phyloP scores from a whole-genome alignment of 495 filamentous ascomycete species.

The Penicillium dipodomyicola region DNA sequence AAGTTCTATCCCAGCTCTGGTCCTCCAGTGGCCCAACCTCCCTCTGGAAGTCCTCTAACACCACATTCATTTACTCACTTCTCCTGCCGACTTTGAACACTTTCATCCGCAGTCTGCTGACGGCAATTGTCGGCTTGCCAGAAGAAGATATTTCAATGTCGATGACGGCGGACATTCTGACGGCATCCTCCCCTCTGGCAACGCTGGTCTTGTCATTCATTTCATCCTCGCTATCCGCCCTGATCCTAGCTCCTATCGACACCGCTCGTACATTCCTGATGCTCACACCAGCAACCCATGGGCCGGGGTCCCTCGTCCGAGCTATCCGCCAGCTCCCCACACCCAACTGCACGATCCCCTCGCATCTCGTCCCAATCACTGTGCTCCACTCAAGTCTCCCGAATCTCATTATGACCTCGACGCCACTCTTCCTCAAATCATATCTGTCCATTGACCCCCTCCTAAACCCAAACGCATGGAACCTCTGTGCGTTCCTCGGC shows the following conservation, averaged over 20 bases:
- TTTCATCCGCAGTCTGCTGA: conserved; percentile 79
- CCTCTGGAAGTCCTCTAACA: conserved; percentile 90
- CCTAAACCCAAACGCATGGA: conserved; percentile 75
- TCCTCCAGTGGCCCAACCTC: conserved; percentile 85
- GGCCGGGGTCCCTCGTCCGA: conserved; percentile 69
- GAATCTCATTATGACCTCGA: conserved; percentile 71
- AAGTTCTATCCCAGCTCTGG: conserved; percentile 82
- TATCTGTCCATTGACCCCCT: conserved; percentile 78
- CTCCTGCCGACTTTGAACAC: conserved; percentile 82
- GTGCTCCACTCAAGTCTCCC: conserved; percentile 81
- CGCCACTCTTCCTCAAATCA: conserved; percentile 76
- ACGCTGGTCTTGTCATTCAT: conserved; percentile 77
- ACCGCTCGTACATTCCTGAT: conserved; percentile 85
- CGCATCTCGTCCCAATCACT: conserved; percentile 73
- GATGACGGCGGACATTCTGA: conserved; percentile 59
- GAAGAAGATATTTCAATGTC: conserved; percentile 63
- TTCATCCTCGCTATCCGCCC: conserved; percentile 73
- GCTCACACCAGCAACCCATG: conserved; percentile 70
- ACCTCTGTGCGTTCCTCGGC: conserved; percentile 70
- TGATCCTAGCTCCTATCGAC: conserved; percentile 83
- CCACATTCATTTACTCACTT: conserved; percentile 83
- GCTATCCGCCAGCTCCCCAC: conserved; percentile 70
- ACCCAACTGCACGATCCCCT: conserved; percentile 65
- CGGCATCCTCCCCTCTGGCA: conserved; percentile 68
- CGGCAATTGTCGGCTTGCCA: conserved; percentile 78